A percentile compares a stretch with the other conserved stretches of the same genome.
These are phyloP conservation scores for Xylaria sp. DNA, from an alignment of 2,329 filamentous ascomycete genomes.

Conservation along the genomic window DNA sequence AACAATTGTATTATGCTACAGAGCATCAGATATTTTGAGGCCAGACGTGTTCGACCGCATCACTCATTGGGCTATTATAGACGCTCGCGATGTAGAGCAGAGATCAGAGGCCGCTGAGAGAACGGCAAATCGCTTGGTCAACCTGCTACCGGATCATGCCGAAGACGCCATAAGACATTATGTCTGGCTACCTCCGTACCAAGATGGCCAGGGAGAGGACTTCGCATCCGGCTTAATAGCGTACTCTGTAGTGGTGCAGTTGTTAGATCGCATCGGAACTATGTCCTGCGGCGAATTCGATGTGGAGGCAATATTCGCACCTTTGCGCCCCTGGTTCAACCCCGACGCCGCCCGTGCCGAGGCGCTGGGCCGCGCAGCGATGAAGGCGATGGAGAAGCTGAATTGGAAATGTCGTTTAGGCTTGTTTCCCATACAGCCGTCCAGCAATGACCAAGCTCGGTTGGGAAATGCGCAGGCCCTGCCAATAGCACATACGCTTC, in stretches of 20 bases:
- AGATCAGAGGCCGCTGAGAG: neutral
- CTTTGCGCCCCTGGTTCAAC: slow-evolving; percentile 26
- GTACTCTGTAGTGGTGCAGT: slow-evolving; percentile 19
- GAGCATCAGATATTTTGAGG: neutral
- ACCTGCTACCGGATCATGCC: neutral
- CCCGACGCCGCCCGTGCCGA: slow-evolving; percentile 25
- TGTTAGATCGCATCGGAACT: slow-evolving; percentile 21
- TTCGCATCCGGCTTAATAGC: slow-evolving; percentile 8
- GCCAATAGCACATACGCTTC: neutral
- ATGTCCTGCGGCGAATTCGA: neutral
- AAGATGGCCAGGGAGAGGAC: neutral
- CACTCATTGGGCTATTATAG: slow-evolving; percentile 18
- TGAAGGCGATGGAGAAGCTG: slow-evolving; percentile 17
- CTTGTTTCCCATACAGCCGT: slow-evolving; percentile 12
- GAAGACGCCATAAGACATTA: neutral
- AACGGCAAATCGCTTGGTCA: neutral
- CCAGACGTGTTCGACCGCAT: neutral
- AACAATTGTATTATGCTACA: slow-evolving; percentile 25
- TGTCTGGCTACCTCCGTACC: slow-evolving; percentile 11
- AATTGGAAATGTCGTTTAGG: slow-evolving; percentile 24
- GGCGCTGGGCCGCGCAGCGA: slow-evolving; percentile 18
- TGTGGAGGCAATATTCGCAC: neutral
- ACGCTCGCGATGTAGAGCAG: neutral
- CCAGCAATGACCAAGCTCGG: neutral
- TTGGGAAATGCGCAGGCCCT: neutral